Conservation (phyloP, 192 early-diverging fungal genomes). For the Phlyctochytrium bullatum region DNA sequence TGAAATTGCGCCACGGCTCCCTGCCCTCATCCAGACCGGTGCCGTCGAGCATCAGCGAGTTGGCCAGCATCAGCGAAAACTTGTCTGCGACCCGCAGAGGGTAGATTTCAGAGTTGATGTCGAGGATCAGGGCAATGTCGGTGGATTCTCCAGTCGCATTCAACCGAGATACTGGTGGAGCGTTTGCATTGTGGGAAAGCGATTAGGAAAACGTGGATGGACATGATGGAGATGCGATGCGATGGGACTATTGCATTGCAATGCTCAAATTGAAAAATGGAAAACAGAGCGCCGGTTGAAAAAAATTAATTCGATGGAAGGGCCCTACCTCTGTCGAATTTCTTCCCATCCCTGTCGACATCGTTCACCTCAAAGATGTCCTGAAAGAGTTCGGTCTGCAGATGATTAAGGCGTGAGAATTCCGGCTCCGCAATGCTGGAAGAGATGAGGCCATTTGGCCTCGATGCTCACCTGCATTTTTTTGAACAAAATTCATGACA, state of each 20-base stretch:
- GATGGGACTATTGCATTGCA: too few species aligned
- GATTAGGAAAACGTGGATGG: too few species aligned
- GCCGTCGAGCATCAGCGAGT: slow-evolving; percentile 69
- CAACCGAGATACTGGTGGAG: slow-evolving; percentile 77
- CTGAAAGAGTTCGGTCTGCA: slow-evolving; percentile 56
- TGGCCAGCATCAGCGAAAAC: slow-evolving; percentile 77
- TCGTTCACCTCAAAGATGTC: slow-evolving; percentile 90
- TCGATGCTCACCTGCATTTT: slow-evolving; percentile 2
- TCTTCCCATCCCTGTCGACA: slow-evolving; percentile 84
- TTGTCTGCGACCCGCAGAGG: slow-evolving; percentile 76
- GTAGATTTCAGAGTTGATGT: slow-evolving; percentile 93
- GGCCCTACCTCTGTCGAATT: slow-evolving; percentile 92
- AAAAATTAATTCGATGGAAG: too few species aligned
- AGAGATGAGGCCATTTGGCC: not conserved
- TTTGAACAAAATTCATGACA: not conserved
- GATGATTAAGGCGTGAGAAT: not conserved
- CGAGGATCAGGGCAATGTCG: slow-evolving; percentile 88
- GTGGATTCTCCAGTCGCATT: slow-evolving; percentile 76
- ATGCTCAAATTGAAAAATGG: not conserved
- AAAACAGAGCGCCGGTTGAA: not conserved
- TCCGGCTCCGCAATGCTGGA: too few species aligned
- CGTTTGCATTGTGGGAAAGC: too few species aligned
- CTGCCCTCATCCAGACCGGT: slow-evolving; percentile 33
- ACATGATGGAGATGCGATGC: too few species aligned
- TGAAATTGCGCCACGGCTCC: slow-evolving; percentile 65